Conservation (phyloP, 2,329 filamentous ascomycete genomes). For the Fonsecaea pugnacius region DNA sequence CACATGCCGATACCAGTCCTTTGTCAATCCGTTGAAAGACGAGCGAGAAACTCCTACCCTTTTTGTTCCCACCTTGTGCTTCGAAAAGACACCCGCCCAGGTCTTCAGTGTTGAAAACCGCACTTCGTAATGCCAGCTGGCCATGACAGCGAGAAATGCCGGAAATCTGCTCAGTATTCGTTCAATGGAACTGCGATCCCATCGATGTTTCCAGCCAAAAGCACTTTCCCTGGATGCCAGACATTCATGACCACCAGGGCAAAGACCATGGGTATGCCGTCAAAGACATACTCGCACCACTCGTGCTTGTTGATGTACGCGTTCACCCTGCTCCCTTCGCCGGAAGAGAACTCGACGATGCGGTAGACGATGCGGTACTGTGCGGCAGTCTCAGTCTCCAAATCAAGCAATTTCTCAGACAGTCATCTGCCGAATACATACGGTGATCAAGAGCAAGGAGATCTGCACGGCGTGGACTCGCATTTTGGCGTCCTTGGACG, state of each 20-base stretch:
- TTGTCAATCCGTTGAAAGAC: too few relatives aligned
- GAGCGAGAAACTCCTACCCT: neutral
- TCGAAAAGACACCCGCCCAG: neutral
- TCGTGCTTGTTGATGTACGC: conserved; percentile 41
- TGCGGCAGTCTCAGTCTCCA: neutral
- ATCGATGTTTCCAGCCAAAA: neutral
- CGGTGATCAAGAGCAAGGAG: conserved; percentile 55
- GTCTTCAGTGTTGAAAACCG: neutral
- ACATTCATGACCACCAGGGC: conserved; percentile 44
- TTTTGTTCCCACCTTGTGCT: neutral
- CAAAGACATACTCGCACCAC: conserved; percentile 47
- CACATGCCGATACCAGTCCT: too few relatives aligned
- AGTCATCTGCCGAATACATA: conserved; percentile 24
- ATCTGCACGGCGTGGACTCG: conserved; percentile 58
- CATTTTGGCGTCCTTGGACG: conserved; percentile 40
- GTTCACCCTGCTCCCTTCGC: conserved; percentile 46
- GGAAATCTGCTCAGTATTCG: neutral
- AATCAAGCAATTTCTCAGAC: neutral
- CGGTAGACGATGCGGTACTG: conserved; percentile 59
- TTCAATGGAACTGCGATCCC: neutral
- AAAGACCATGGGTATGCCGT: conserved; percentile 47
- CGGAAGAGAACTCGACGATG: conserved; percentile 61
- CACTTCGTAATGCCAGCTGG: neutral
- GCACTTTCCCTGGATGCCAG: conserved; percentile 43
- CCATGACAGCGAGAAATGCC: neutral